Base-by-base conservation (phyloP, 306 rosid genomes). In the Abrus pulchellus region DNA sequence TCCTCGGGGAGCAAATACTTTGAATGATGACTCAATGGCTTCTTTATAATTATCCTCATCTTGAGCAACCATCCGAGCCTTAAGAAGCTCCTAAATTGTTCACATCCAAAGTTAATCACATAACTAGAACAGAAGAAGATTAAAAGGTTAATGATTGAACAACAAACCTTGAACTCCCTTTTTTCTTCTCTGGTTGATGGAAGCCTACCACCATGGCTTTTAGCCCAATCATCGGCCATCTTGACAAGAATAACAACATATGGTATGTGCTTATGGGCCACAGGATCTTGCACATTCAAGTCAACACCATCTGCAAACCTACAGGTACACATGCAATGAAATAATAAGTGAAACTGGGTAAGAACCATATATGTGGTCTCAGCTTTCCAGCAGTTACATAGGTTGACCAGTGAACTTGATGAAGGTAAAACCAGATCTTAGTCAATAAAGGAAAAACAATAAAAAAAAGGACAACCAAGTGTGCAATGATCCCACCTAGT, bases 41-140 rank as follows among this genome's bases (percentile, higher is more conserved):
- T 95, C 99, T 90, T 55, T 93, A 79, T 95, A 95, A 84, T 95
- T 95, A 84, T 93, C 99, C 85, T 92, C 99, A 86, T 95, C 99
- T 71, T 55, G 79, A 34, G 93, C 91, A 81, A 86, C 73, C 93
- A 76, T 93, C 87, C 88, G 76, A 36, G 92, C 87, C 89, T 90
- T 93, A 68, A 95, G 87, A 85, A 90, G 87, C 20, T 95, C 99
- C 99, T 95, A 82, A 68, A 54, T 77, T 45, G 83, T 83, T 68
- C 83, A 57, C 43, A 73, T 74, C 65, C 60, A 45, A 87, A 75
- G 59, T 27, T 70, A 54, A 66, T 86, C 62, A 85, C 9, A 43
- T 53, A 74, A 53, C 74, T 61, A 71, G 62, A 77, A 77, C 52
- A 69, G 61, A 41, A 86, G 55, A 10, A 57, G 7, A 66, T 48